Conservation (phyloP, 495 filamentous ascomycete genomes). For the Tuber magnatum region DNA sequence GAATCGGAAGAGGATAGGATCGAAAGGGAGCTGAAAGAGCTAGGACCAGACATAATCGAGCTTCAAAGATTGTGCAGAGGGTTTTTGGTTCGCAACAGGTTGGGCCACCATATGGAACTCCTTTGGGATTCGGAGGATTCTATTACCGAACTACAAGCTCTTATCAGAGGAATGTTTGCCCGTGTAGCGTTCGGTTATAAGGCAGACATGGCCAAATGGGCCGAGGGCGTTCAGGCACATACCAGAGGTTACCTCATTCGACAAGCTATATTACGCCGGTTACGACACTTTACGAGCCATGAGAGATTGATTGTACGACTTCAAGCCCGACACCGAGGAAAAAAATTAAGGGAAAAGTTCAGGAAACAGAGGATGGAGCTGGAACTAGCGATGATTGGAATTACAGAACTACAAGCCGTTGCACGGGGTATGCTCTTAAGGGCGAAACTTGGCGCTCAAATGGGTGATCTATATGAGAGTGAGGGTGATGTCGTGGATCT, state of each 20-base stretch:
- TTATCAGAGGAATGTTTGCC: conserved; percentile 70
- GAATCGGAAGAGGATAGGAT: conserved; percentile 88
- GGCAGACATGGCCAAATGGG: conserved; percentile 38
- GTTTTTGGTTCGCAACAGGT: conserved; percentile 64
- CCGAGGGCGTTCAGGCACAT: conserved; percentile 32
- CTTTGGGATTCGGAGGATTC: conserved; percentile 83
- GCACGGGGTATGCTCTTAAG: conserved; percentile 56
- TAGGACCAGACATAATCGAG: conserved; percentile 62
- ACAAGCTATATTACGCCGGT: conserved; percentile 53
- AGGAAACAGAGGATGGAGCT: conserved; percentile 58
- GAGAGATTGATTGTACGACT: conserved; percentile 66
- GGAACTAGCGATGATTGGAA: conserved; percentile 51
- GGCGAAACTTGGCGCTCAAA: conserved; percentile 49
- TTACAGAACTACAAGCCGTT: conserved; percentile 66
- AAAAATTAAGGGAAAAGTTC: conserved; percentile 63
- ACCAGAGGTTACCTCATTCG: conserved; percentile 74
- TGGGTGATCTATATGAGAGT: conserved; percentile 45
- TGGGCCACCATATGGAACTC: conserved; percentile 75
- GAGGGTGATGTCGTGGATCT: conserved; percentile 45
- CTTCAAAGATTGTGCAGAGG: conserved; percentile 85
- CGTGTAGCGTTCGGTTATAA: conserved; percentile 37
- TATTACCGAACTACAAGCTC: conserved; percentile 73
- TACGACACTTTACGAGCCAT: conserved; percentile 61
- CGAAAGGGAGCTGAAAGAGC: conserved; percentile 70
- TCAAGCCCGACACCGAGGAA: conserved; percentile 76